Evolutionary conservation across 1,284 basidiomycete genomes (phyloP), one percentile per base, ranked within the genome.

Genomic region (Austroboletus olivaceoglutinosus): DNA sequence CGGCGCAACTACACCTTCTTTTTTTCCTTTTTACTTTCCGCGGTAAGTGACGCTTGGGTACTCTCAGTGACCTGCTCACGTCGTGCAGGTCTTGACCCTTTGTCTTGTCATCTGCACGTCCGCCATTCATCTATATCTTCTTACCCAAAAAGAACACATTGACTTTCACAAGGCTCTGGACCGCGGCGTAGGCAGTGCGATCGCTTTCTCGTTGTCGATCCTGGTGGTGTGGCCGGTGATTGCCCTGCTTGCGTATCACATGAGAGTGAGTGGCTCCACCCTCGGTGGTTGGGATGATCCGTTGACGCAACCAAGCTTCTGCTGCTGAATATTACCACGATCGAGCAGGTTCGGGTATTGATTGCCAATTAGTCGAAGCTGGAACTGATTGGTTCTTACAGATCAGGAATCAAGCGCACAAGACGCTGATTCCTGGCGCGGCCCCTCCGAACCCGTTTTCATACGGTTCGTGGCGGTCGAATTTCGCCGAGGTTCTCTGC

Each of bases 1-100:
- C 82, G 89, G 45, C 85, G 93, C 44, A 97, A 96, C 68, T 97
- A 98, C 69, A 89, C 91, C 22, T 80, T 86, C 21, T 98, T 98
- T 72, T 85, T 95, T 58, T 81, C 82, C 2, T 83, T 93, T 59
- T 76, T 97, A 25, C 69, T 85, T 43, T 80, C 82, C 31, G 79
- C 82, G 11, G 89, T 93, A 65, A 69, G 89, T 80, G 29, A 29
- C 8, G 27, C 41, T 44, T 15, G 40, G 51, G 46, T 44, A 27
- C 10, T 31, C 34, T 39, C 41, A 43, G 46, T 43, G 43, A 38
- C 44, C 39, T 27, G 47, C 40, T 51, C 41, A 59, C 47, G 48
- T 52, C 40, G 42, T 31, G 33, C 60, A 92, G 89, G 80, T 83
- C 30, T 70, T 85, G 36, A 83, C 85, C 5, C 76, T 86, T 41